Evolutionary conservation across 371 early-diverging fungal genomes (phyloP), one percentile per base, ranked within the genome.

Genomic region (Mortierella sp.): DNA sequence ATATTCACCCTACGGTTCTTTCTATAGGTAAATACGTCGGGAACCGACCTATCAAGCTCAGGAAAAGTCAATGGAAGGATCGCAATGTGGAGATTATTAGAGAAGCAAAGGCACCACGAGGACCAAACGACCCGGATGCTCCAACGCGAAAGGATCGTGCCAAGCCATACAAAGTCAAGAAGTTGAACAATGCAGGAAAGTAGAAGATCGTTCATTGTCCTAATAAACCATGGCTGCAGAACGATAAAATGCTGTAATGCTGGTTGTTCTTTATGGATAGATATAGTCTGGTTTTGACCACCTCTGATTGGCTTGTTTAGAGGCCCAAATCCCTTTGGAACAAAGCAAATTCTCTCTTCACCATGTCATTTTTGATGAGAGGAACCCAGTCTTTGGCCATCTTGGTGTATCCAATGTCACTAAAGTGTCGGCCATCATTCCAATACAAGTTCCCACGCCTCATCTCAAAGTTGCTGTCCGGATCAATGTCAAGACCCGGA

Each of bases 11-110:
- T n/a, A n/a, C n/a, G n/a, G n/a, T n/a, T n/a, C n/a, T n/a, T n/a
- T n/a, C n/a, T n/a, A 13, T 82, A 95, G 96, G 95, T 37, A 97
- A 98, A 84, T 98, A 96, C 79, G 91, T 98, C 10, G 98, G 98
- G 24, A 94, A 92, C 65, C 80, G 97, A 57, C 98, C 98, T 12
- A 92, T 96, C 61, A 96, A 95, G 77, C 85, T 98, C 29, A 86
- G 96, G 47, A 96, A 97, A 70, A 95, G 95, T 68, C 93, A 84
- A 19, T 97, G 97, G 97, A 90, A 93, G 60, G 96, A 96, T n/a
- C 89, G 97, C 43, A 94, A 89, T 72, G 84, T 90, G 4, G 94
- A 95, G 44, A 78, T 82, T 65, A 81, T 84, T 9, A 68, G 80
- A 54, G 80, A 73, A 37, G 47, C 68, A 46, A 73, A 67, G 57